Percentiles rank a stretch among this genome's conserved stretches.
These are phyloP conservation scores for Rhodocollybia butyracea DNA, from an alignment of 768 basidiomycete species.

Conservation along the genomic window DNA sequence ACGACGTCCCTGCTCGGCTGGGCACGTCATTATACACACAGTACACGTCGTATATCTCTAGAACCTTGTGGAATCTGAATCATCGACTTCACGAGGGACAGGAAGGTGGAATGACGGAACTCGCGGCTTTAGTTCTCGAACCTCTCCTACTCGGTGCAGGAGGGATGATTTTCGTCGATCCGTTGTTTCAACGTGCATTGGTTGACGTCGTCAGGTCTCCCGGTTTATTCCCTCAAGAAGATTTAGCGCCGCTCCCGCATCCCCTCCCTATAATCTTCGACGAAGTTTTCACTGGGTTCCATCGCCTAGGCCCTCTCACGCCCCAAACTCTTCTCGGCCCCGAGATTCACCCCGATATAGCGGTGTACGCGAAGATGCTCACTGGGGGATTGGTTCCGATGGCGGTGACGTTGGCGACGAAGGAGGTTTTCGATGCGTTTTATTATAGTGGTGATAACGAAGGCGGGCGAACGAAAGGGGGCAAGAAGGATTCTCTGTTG, in stretches of 20 bases:
- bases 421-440: conserved; percentile 80
- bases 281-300: conserved; percentile 93
- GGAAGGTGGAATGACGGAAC: conserved; percentile 19
- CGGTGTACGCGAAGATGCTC: conserved; percentile 89
- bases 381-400: conserved; percentile 92
- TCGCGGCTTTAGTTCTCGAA: conserved; percentile 84
- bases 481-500: conserved; percentile 60
- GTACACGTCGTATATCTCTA: conserved; percentile 61
- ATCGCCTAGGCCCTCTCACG: conserved; percentile 77
- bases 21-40: conserved; percentile 53
- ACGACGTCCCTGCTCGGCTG: conserved; percentile 66
- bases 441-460: conserved; percentile 50
- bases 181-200: conserved; percentile 88
- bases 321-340: conserved; percentile 63
- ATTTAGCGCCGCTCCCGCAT: not conserved
- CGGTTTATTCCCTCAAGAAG: not conserved
- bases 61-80: conserved; percentile 17
- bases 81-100: not conserved
- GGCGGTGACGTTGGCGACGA: conserved; percentile 77
- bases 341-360: conserved; percentile 74
- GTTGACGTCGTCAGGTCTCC: conserved; percentile 72
- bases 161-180: conserved; percentile 97
- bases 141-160: conserved; percentile 94
- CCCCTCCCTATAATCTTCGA: conserved; percentile 87
- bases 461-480: not conserved